These are phyloP conservation scores for Salix suchowensis DNA, from an alignment of 345 rosid genomes.

Conservation along the genomic window DNA sequence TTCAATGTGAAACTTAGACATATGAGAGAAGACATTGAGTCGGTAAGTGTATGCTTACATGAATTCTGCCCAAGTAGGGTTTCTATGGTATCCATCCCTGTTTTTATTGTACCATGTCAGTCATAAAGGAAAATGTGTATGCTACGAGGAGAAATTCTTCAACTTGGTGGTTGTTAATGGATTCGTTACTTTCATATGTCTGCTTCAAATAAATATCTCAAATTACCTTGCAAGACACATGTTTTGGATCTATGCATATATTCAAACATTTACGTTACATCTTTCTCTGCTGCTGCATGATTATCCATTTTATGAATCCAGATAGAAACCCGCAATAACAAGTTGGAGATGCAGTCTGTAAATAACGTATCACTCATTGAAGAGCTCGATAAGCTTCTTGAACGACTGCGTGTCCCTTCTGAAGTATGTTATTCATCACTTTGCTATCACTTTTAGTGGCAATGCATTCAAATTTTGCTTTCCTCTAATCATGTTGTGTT, in stretches of 20 bases:
- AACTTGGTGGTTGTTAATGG: background rate
- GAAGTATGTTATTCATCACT: slow-evolving; percentile 44
- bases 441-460: background rate
- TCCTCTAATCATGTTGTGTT: slow-evolving; percentile 25
- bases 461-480: slow-evolving; percentile 1
- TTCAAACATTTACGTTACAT: slow-evolving; percentile 8
- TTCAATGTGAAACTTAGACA: slow-evolving; percentile 97
- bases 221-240: background rate
- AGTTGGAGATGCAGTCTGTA: slow-evolving; percentile 93
- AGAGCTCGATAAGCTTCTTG: slow-evolving; percentile 92
- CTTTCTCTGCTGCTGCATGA: slow-evolving; percentile 12
- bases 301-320: slow-evolving; percentile 27
- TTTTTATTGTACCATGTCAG: background rate
- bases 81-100: slow-evolving; percentile 6
- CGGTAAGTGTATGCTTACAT: slow-evolving; percentile 44
- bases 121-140: background rate
- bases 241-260: background rate
- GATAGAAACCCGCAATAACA: slow-evolving; percentile 98
- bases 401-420: slow-evolving; percentile 73
- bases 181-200: background rate
- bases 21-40: slow-evolving; percentile 97
- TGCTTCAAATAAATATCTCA: background rate
- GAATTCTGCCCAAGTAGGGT: slow-evolving; percentile 6
- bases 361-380: slow-evolving; percentile 85
- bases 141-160: background rate